Conservation (phyloP, 2,329 filamentous ascomycete species). For the Pseudogymnoascus verrucosus region DNA sequence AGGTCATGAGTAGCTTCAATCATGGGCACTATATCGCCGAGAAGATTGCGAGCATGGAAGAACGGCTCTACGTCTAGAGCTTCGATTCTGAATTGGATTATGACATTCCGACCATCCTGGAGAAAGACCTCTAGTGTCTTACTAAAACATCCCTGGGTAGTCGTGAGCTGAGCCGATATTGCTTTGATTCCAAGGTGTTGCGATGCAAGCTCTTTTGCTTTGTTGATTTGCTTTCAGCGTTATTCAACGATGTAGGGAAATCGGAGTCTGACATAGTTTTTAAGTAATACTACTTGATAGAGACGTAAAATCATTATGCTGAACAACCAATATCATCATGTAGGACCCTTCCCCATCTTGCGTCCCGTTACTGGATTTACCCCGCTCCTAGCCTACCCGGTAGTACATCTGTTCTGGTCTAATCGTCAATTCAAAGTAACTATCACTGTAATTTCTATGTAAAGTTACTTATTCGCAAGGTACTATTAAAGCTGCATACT, state of each 20-base stretch:
- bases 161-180: slow-evolving; percentile 15
- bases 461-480: no score
- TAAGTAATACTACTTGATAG: background rate
- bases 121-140: slow-evolving; percentile 20
- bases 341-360: background rate
- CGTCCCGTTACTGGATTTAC: background rate
- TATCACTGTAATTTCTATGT: no score
- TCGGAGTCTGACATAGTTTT: background rate
- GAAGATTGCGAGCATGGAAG: slow-evolving; percentile 14
- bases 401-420: background rate
- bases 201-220: slow-evolving; percentile 15
- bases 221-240: slow-evolving; percentile 12
- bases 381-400: background rate
- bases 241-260: slow-evolving; percentile 12
- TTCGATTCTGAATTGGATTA: slow-evolving; percentile 21
- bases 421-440: no score
- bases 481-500: no score
- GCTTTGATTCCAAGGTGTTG: slow-evolving; percentile 12
- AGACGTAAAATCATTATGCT: background rate
- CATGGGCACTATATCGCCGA: slow-evolving; percentile 19
- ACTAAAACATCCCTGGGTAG: slow-evolving; percentile 20
- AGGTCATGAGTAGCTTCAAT: slow-evolving; percentile 15
- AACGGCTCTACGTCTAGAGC: slow-evolving; percentile 17
- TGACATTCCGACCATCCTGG: slow-evolving; percentile 13
- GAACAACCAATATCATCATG: background rate